These are phyloP conservation scores for Zygoascus biomembranicola DNA, from an alignment of 805 yeast genomes.

Conservation along the genomic window DNA sequence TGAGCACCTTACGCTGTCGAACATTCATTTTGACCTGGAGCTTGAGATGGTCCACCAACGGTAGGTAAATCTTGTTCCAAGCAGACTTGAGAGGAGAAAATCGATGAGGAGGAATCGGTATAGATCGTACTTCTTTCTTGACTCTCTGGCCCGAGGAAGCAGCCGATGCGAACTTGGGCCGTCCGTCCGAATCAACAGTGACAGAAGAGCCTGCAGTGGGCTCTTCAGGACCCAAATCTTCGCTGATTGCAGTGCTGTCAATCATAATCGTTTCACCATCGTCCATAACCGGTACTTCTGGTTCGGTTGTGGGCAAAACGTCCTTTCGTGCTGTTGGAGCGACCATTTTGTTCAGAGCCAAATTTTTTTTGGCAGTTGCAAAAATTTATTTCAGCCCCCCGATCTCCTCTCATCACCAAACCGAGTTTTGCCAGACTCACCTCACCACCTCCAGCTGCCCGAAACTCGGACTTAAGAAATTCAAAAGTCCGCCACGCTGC, in stretches of 20 bases:
- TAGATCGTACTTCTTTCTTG: conserved; percentile 78
- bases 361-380: not conserved
- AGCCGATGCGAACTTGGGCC: conserved; percentile 79
- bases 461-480: too few relatives aligned
- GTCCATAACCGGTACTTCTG: not conserved
- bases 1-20: conserved; percentile 62
- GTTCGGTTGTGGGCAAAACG: not conserved
- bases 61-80: conserved; percentile 94
- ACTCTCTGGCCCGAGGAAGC: conserved; percentile 54
- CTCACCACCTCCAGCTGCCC: too few relatives aligned
- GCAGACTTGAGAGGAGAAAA: conserved; percentile 84
- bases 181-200: conserved; percentile 78
- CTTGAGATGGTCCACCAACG: conserved; percentile 89
- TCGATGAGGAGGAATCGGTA: conserved; percentile 94
- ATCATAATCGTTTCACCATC: conserved; percentile 16
- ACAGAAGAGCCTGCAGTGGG: conserved; percentile 23
- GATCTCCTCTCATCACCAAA: too few relatives aligned
- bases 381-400: not conserved
- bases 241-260: conserved; percentile 33
- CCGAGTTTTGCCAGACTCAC: too few relatives aligned
- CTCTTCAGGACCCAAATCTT: conserved; percentile 6
- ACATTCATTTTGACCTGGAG: conserved; percentile 94
- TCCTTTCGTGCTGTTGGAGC: conserved; percentile 31
- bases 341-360: conserved; percentile 19
- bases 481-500: too few relatives aligned